Conservation (phyloP, 371 early-diverging fungal genomes). For the Phascolomyces articulosus region DNA sequence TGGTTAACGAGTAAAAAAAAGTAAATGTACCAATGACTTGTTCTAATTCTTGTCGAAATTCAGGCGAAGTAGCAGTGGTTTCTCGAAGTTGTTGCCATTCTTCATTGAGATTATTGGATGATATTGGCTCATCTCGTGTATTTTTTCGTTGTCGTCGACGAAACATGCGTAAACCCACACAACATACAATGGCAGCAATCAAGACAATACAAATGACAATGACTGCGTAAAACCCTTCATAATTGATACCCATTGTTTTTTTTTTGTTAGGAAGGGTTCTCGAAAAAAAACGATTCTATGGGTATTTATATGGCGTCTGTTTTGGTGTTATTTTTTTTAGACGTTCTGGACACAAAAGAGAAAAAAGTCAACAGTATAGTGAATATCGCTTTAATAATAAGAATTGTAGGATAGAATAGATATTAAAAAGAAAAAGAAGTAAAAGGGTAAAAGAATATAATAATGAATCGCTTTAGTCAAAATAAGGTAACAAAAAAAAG, state of each 20-base stretch:
- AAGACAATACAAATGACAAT: constrained; percentile 27
- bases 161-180: constrained; percentile 28
- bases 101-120: constrained; percentile 7
- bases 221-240: constrained; percentile 32
- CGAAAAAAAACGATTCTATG: no score
- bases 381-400: no score
- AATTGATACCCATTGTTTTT: constrained; percentile 5
- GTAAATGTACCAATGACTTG: constrained; percentile 15
- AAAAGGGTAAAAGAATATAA: no score
- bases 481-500: not conserved
- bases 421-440: no score
- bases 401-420: no score
- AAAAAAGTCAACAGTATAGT: no score
- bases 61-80: constrained; percentile 3
- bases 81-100: constrained; percentile 27
- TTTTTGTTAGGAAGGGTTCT: not conserved
- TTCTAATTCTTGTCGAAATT: constrained; percentile 17
- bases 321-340: no score
- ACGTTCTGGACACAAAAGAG: no score
- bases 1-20: no score
- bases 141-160: constrained; percentile 12
- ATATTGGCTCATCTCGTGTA: not conserved
- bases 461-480: no score
- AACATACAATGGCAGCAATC: constrained; percentile 22
- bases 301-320: no score